Evolutionary conservation across 805 yeast genomes (phyloP), one percentile per base, ranked within the genome.

Genomic region (Candida odintsovae): DNA sequence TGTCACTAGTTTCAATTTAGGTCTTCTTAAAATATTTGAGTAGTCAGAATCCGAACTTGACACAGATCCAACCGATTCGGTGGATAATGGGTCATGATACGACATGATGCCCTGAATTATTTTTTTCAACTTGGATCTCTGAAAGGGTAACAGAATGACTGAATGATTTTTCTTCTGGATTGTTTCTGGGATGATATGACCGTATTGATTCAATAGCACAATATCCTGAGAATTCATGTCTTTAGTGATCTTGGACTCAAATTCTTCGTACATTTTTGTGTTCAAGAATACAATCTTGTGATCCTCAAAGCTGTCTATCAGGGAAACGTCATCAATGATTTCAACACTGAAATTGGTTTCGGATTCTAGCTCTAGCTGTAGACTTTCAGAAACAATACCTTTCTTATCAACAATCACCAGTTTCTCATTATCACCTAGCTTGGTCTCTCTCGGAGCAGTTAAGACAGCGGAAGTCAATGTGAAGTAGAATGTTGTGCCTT

Each of bases 401-500:
- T 38, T 45, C 10, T 42, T 43, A 33, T 52, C 46, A 28, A 54
- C 18, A 13, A 56, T 47, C 19, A 51, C 15, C 15, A 49, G 46
- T 47, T 38, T 38, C n/a, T 22, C 42, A 12, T 18, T 36, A 8
- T 29, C 31, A 20, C 18, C 23, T 7, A 41, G 25, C 7, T 36
- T 44, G 4, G 22, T 29, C n/a, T 18, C 13, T 6, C 2, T 20
- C 8, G n/a, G 19, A 10, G 39, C 2, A 1, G 38, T 19, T 1
- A 11, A 12, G 7, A 47, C 47, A 2, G 42, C 23, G 5, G 54
- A 52, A 28, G 83, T 72, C n/a, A 88, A 75, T 0, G 92, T 82
- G 63, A 88, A 84, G 63, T 76, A 82, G 61, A 87, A 87, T 53
- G 83, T 82, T 3, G 94, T 84, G 1, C 96, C 96, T 55, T 75